phyloP scores from a whole-genome alignment of 73 alveolate genomes.

The Paramecium tetraurelia region DNA sequence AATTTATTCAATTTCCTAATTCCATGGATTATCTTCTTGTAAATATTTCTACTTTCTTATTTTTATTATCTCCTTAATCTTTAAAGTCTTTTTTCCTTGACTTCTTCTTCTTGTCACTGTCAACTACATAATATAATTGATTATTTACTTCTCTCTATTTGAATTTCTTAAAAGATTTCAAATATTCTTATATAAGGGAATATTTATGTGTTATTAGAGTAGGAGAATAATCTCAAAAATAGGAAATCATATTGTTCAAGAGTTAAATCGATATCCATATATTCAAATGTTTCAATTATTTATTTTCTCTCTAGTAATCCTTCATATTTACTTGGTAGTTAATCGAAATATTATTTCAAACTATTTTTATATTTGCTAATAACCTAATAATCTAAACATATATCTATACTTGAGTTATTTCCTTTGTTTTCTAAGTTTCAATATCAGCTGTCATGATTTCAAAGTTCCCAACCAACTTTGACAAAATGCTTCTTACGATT shows the following conservation, averaged over 20 bases:
- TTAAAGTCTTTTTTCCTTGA: not conserved
- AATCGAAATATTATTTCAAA: constrained; percentile 22
- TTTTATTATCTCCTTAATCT: not conserved
- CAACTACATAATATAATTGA: not conserved
- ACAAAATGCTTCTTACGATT: constrained; percentile 13
- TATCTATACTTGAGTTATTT: not conserved
- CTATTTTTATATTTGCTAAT: constrained; percentile 36
- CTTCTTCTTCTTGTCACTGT: not conserved
- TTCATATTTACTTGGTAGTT: constrained; percentile 32
- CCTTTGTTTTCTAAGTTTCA: not conserved
- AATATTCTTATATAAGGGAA: not conserved
- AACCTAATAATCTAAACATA: not conserved
- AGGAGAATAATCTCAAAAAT: not conserved
- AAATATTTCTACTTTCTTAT: not conserved
- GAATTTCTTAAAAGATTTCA: not conserved
- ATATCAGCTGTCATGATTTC: not conserved
- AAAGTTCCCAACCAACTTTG: not conserved
- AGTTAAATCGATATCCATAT: constrained; percentile 31
- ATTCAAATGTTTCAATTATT: constrained; percentile 25
- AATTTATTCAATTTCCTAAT: not conserved
- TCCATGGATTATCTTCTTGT: not conserved
- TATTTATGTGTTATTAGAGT: not conserved
- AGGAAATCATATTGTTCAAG: constrained; percentile 3
- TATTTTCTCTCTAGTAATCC: constrained; percentile 26
- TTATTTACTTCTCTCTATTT: not conserved